Conservation (phyloP, 495 filamentous ascomycete genomes). For the Xylaria castorea region DNA sequence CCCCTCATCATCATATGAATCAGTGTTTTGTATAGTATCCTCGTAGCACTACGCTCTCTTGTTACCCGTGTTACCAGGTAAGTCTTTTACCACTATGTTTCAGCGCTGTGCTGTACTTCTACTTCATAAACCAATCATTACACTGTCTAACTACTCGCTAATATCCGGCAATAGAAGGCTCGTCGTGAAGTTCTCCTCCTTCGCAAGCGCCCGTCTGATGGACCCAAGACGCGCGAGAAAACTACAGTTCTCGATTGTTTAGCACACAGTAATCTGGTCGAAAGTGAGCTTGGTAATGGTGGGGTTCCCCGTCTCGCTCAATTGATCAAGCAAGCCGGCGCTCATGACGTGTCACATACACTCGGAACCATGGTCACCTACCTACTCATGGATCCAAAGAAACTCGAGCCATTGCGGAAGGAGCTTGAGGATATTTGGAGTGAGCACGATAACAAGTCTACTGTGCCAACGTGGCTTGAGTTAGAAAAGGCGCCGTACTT, state of each 20-base stretch:
- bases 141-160: neutral
- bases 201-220: constrained; percentile 12
- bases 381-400: constrained; percentile 6
- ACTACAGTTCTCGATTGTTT: constrained; percentile 6
- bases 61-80: constrained; percentile 3
- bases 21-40: neutral
- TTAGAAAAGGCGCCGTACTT: constrained; percentile 58
- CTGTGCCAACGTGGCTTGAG: constrained; percentile 9
- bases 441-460: neutral
- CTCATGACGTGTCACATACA: constrained; percentile 9
- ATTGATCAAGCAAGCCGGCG: constrained; percentile 8
- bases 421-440: constrained; percentile 12
- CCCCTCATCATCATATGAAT: neutral
- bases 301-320: constrained; percentile 14
- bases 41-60: neutral
- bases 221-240: constrained; percentile 2
- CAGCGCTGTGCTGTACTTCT: neutral
- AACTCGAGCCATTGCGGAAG: neutral
- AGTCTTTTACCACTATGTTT: neutral
- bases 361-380: constrained; percentile 14
- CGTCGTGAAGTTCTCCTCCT: constrained; percentile 7
- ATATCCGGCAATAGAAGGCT: neutral
- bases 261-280: constrained; percentile 4
- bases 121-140: neutral
- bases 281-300: constrained; percentile 11